Percentiles rank a stretch among this genome's conserved stretches.
Conservation (phyloP, 805 yeast genomes). For the Sugiyamaella qingdaonensis region DNA sequence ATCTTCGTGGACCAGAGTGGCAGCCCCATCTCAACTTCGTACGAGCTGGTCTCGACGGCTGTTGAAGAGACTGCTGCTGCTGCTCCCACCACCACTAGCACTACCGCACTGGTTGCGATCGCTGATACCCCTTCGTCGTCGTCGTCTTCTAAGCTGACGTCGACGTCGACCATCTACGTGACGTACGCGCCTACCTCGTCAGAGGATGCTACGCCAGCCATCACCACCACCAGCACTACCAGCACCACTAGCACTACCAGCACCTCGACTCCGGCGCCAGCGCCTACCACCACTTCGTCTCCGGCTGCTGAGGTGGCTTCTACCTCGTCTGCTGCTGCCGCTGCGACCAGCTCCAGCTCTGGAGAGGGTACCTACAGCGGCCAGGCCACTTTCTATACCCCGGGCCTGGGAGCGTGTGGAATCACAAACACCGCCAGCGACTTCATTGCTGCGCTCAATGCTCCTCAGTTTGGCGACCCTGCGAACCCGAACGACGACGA, state of each 20-base stretch:
- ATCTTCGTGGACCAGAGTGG: slow-evolving; percentile 27
- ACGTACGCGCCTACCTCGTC: slow-evolving; percentile 11
- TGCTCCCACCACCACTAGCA: background rate
- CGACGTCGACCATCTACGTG: slow-evolving; percentile 9
- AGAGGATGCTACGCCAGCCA: slow-evolving; percentile 14
- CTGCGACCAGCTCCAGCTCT: slow-evolving; percentile 17
- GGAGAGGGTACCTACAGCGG: slow-evolving; percentile 25
- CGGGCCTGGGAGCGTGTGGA: slow-evolving; percentile 53
- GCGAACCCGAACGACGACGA: slow-evolving; percentile 41
- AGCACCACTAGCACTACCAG: slow-evolving; percentile 10
- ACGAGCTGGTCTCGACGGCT: slow-evolving; percentile 21
- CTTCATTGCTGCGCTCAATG: slow-evolving; percentile 45
- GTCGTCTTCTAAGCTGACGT: slow-evolving; percentile 7
- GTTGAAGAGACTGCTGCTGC: slow-evolving; percentile 13
- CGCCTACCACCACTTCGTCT: slow-evolving; percentile 5
- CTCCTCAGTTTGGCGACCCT: slow-evolving; percentile 41
- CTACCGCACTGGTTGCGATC: background rate
- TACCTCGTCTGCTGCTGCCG: slow-evolving; percentile 12
- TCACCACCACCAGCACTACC: slow-evolving; percentile 15
- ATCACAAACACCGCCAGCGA: slow-evolving; percentile 41
- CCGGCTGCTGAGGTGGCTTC: slow-evolving; percentile 20
- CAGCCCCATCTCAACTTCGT: slow-evolving; percentile 20
- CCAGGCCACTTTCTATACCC: slow-evolving; percentile 20
- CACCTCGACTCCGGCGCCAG: slow-evolving; percentile 3
- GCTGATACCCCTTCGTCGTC: background rate